Base-by-base conservation (phyloP, 345 rosid species). In the Camelina neglecta region DNA sequence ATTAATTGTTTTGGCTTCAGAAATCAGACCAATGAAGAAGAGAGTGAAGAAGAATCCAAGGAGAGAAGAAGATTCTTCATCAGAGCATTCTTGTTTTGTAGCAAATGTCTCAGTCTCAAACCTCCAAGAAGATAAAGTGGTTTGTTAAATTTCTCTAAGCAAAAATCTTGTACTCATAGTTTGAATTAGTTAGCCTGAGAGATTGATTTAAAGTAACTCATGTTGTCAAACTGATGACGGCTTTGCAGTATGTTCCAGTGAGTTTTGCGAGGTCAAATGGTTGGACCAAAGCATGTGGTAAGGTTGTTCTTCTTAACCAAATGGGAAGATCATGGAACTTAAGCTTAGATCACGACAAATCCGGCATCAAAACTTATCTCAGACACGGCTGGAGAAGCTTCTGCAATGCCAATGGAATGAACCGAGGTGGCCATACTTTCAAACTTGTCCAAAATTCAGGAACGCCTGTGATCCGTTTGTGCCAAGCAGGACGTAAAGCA, bases 291-390 rank as follows among this genome's bases (percentile, higher is more conserved):
- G 39, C n/a, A 45, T 0, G 11, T 9, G 16, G 65, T 51, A 62
- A 68, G 15, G 16, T 75, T 13, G 58, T 39, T 33, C 63, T 75
- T 50, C 62, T 61, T 53, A 55, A 75, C n/a, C 64, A 61, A 33
- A 42, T 2, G 69, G 79, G 69, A 69, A 68, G 79, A 42, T 75
- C 69, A 6, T 75, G 79, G 79, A 75, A 12, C 4, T 69, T 75
- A 61, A 41, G 11, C 54, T 68, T 75, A 39, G 36, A 7, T 36
- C 67, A 60, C 9, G 3, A 13, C 55, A 48, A 48, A 58, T 1
- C 11, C 1, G 56, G 68, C 36, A 12, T 7, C 20, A 11, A 48
- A 1, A 33, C 69, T 69, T 75, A 60, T 44, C 12, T 68, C 13
- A 61, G 62, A 60, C 38, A 42, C 11, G 74, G 79, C 56, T 75